Evolutionary conservation across 1,139 yeast genomes (phyloP), one percentile per base, ranked within the genome.

Genomic region (Saccharomyces hybrid): DNA sequence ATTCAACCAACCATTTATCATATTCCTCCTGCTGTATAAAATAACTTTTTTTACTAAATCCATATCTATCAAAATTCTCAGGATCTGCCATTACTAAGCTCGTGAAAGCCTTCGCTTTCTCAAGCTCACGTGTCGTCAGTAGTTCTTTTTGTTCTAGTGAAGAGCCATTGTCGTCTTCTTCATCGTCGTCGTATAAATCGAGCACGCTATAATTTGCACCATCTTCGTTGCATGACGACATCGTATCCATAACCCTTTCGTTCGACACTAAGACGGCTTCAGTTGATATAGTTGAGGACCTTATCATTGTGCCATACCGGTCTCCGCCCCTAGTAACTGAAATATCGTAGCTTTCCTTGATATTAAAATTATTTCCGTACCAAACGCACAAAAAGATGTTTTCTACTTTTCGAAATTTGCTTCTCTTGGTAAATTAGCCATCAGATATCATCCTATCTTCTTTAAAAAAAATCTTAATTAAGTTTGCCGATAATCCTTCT

Each of bases 21-120:
- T 86, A 88, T 48, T 80, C 80, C 14, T 72, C 72, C 48, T 70
- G 73, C 4, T 84, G 63, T 20, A 82, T 74, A 56, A 72, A 80
- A 46, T 74, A 71, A n/a, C 81, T 78, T 23, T 75, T 76, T 66
- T 88, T 89, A 60, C 80, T 82, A 73, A 90, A 90, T 2, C 97
- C 97, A 67, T 89, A 90, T 49, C 89, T 71, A 68, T 90, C 97
- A 53, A 81, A 75, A 27, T 75, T 56, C 11, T 23, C 85, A 82
- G 42, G 85, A 87, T 25, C 25, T 28, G 50, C 50, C 25, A 30
- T 48, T 1, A 38, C 14, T 16, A 38, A 38, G 44, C 44, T 38
- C 8, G 44, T 38, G 13, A 38, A 38, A 4, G 44, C 44, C 44
- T 38, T 38, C 4, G 44, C 44, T 16, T 38, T 38, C 13, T 38